Base-by-base conservation (phyloP, 768 basidiomycete species). In the Suillus discolor region DNA sequence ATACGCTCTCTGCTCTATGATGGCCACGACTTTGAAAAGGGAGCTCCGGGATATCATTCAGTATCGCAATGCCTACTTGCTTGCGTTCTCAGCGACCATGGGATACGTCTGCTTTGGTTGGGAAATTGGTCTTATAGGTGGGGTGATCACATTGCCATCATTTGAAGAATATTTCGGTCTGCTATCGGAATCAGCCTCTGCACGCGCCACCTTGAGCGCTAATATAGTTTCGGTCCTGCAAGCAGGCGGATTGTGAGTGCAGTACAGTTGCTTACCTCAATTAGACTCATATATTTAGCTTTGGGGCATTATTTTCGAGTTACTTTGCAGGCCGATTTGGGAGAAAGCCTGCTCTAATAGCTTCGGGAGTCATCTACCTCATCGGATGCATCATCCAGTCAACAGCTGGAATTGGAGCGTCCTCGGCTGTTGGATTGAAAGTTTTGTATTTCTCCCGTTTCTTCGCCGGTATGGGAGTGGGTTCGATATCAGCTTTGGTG, bases 381-480 rank as follows among this genome's bases (percentile, higher is more conserved):
- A 47, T 81, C 36, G 80, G 79, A 44, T 75, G 76, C 28, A 57
- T 71, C 25, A 71, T 81, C 61, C 80, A 81, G 53, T 70, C 73
- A n/a, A 70, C 74, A 62, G 71, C 75, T 28, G 77, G 77, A 13
- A 66, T 80, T 31, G 76, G 78, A 38, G 73, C 69, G 55, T 68
- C 72, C 44, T 62, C 70, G 5, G 62, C 65, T 11, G 66, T 70
- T 4, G 76, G 73, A 18, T 69, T 79, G 16, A 55, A 75, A 31
- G 18, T 79, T 5, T 67, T 79, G 16, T 79, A 73, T 64, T 70
- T 78, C 55, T 69, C 75, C 59, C 80, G 84, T 11, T 84, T 85
- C 76, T 67, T 87, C 0, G 75, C 80, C 8, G 87, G 85, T 12
- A 72, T 85, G 38, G 85, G 85, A 2, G 76, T 84, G 11, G 81